phyloP scores from a whole-genome alignment of 2,329 filamentous ascomycete species.

The Fusarium bulbicola region DNA sequence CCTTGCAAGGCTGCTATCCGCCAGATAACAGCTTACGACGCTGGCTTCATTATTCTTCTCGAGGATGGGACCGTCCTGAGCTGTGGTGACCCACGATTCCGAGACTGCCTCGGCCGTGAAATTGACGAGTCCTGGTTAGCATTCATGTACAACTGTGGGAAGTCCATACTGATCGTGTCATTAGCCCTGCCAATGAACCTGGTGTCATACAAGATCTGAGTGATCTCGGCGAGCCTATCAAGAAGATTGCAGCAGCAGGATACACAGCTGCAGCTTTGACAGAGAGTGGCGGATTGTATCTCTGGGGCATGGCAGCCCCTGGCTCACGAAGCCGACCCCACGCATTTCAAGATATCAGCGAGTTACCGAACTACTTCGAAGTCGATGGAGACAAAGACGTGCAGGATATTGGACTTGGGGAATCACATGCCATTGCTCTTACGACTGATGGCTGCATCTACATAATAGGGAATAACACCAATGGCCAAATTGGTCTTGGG shows the following conservation, averaged over 20 bases:
- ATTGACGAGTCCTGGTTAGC: conserved; percentile 49
- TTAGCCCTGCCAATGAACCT: conserved; percentile 58
- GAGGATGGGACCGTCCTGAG: conserved; percentile 58
- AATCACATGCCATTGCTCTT: conserved; percentile 66
- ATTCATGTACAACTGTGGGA: neutral
- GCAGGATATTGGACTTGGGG: conserved; percentile 65
- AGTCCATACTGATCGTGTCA: conserved; percentile 3
- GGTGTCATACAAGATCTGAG: conserved; percentile 58
- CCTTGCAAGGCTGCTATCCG: conserved; percentile 39
- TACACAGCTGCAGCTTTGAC: conserved; percentile 68
- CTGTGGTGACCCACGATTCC: conserved; percentile 68
- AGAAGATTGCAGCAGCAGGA: conserved; percentile 64
- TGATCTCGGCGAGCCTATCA: conserved; percentile 61
- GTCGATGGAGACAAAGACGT: conserved; percentile 61
- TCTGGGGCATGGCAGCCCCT: conserved; percentile 61
- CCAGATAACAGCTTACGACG: conserved; percentile 58
- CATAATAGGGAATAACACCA: conserved; percentile 64
- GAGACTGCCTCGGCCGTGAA: conserved; percentile 64
- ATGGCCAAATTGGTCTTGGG: conserved; percentile 67
- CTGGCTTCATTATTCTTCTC: conserved; percentile 59
- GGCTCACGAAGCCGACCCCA: conserved; percentile 44
- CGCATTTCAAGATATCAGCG: conserved; percentile 44
- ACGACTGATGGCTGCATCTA: conserved; percentile 60
- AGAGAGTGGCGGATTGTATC: conserved; percentile 65
- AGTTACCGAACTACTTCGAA: conserved; percentile 55